Percentiles rank a stretch among this genome's conserved stretches.
These are phyloP conservation scores for Epichloe amarillans DNA, from an alignment of 2,329 filamentous ascomycete species.

Conservation along the genomic window DNA sequence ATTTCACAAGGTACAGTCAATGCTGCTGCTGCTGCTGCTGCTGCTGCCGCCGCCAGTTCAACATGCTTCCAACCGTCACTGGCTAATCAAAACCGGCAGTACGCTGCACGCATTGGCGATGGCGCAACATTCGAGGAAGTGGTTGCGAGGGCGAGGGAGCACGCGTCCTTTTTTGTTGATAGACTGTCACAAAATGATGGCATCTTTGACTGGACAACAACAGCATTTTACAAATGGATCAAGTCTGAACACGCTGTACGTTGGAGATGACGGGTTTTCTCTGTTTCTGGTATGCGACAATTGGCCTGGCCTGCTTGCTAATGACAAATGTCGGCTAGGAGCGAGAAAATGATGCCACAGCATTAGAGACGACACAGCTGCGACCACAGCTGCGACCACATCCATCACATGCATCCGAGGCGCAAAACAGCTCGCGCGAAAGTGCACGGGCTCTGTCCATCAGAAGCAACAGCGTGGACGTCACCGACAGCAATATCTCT, in stretches of 20 bases:
- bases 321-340: slow-evolving; percentile 10
- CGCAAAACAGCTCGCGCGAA: slow-evolving; percentile 7
- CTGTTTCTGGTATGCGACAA: background rate
- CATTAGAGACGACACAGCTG: slow-evolving; percentile 11
- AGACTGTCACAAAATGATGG: slow-evolving; percentile 32
- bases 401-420: slow-evolving; percentile 8
- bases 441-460: slow-evolving; percentile 3
- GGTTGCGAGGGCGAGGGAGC: slow-evolving; percentile 29
- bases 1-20: slow-evolving; percentile 16
- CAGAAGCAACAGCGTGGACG: slow-evolving; percentile 8
- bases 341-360: slow-evolving; percentile 12
- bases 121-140: slow-evolving; percentile 38
- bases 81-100: slow-evolving; percentile 20
- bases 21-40: background rate
- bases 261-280: background rate
- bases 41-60: background rate
- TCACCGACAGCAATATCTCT: background rate
- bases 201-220: slow-evolving; percentile 28
- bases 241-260: slow-evolving; percentile 26
- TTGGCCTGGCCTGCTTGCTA: slow-evolving; percentile 1
- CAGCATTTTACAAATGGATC: slow-evolving; percentile 37
- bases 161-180: slow-evolving; percentile 37
- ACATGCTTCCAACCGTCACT: background rate
- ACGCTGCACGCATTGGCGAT: slow-evolving; percentile 38
- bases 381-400: slow-evolving; percentile 1